These are phyloP conservation scores for Podospora comata DNA, from an alignment of 495 filamentous ascomycete genomes.

Conservation along the genomic window DNA sequence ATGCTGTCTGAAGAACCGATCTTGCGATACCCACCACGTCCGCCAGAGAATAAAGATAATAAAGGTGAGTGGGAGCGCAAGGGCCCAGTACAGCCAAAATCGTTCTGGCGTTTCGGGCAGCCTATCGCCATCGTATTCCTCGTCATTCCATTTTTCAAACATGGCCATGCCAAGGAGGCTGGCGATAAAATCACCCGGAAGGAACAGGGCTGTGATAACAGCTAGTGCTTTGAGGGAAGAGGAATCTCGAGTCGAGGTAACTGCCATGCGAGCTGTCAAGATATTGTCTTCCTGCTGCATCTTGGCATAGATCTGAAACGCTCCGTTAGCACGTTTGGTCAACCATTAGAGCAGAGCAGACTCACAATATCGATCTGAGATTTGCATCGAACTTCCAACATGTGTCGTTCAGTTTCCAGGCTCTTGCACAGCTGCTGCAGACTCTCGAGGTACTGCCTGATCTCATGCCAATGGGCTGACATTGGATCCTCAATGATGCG, in stretches of 20 bases:
- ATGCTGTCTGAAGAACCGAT: constrained; percentile 34
- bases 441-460: constrained; percentile 35
- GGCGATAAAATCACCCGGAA: constrained; percentile 38
- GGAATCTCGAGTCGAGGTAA: constrained; percentile 36
- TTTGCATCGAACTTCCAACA: constrained; percentile 35
- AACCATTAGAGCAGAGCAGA: background rate
- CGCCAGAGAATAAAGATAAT: constrained; percentile 33
- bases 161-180: constrained; percentile 35
- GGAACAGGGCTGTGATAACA: constrained; percentile 36
- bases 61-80: constrained; percentile 33
- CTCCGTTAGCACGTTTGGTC: background rate
- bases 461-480: constrained; percentile 35
- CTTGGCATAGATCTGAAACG: constrained; percentile 31
- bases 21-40: constrained; percentile 38
- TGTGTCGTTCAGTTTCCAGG: constrained; percentile 35
- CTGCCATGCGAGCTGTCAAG: constrained; percentile 36
- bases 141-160: constrained; percentile 31
- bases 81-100: constrained; percentile 39
- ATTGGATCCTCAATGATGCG: constrained; percentile 22
- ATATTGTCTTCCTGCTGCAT: constrained; percentile 39
- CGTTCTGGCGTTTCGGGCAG: constrained; percentile 26
- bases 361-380: constrained; percentile 35
- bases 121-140: constrained; percentile 21
- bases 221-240: constrained; percentile 38
- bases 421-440: constrained; percentile 36